Conservation (phyloP, 805 yeast genomes). For the Candida maesae region DNA sequence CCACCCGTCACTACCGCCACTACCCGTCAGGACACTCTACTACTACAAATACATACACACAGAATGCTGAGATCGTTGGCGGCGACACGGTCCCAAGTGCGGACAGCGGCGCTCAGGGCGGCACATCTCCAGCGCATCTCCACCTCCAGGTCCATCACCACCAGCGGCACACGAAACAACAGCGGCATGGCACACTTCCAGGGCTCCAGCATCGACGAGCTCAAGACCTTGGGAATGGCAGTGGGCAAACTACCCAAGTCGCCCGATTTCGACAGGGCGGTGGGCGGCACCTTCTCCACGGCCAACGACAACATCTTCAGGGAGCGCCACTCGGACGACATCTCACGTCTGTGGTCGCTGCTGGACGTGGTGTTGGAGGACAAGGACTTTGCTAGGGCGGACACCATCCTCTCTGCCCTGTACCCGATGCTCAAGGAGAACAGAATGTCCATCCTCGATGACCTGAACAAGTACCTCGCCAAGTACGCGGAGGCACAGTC, state of each 20-base stretch:
- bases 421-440: conserved; percentile 42
- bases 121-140: not conserved
- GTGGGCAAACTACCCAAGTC: conserved; percentile 1
- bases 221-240: conserved; percentile 12
- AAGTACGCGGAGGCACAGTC: conserved; percentile 34
- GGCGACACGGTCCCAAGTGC: not conserved
- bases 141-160: too few relatives aligned
- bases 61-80: not conserved
- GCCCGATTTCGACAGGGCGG: conserved; percentile 8
- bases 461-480: conserved; percentile 61
- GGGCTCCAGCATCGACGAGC: conserved; percentile 18
- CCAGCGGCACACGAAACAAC: not conserved
- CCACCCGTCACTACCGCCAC: too few relatives aligned
- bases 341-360: conserved; percentile 68
- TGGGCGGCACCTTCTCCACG: conserved; percentile 21
- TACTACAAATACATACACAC: not conserved
- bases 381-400: conserved; percentile 65
- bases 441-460: conserved; percentile 52
- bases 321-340: conserved; percentile 43
- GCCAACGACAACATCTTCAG: conserved; percentile 21
- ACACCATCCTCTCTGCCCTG: conserved; percentile 58
- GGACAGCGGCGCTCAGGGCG: too few relatives aligned
- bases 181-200: conserved; percentile 1
- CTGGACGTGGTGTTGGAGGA: conserved; percentile 74
- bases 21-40: too few relatives aligned